Percentiles rank a stretch among this genome's conserved stretches.
Conservation (phyloP, 768 basidiomycete genomes). For the Suillus alpinus region DNA sequence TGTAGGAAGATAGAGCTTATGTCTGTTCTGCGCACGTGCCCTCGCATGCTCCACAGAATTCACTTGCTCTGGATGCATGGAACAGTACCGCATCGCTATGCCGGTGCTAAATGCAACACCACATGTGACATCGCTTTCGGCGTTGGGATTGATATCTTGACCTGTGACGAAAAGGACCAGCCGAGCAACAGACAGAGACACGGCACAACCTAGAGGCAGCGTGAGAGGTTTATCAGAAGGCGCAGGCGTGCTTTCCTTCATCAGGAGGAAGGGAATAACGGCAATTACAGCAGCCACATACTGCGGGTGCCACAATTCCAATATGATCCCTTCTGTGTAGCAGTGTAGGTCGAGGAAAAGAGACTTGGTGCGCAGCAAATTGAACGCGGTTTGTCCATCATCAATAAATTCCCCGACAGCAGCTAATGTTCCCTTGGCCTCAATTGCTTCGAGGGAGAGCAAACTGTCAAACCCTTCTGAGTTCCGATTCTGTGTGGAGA, state of each 20-base stretch:
- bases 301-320: conserved; percentile 67
- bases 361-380: conserved; percentile 43
- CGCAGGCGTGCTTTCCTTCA: conserved; percentile 9
- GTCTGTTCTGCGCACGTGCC: conserved; percentile 43
- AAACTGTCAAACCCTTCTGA: conserved; percentile 42
- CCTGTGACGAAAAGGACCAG: conserved; percentile 70
- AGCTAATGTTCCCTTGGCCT: conserved; percentile 42
- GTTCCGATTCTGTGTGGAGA: conserved; percentile 37
- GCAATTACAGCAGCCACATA: conserved; percentile 54
- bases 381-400: conserved; percentile 34
- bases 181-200: conserved; percentile 57
- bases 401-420: conserved; percentile 52
- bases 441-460: conserved; percentile 56
- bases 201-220: conserved; percentile 54
- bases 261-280: conserved; percentile 41
- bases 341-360: conserved; percentile 44
- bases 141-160: conserved; percentile 77
- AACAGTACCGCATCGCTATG: conserved; percentile 54
- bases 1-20: conserved; percentile 51
- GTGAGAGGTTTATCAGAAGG: conserved; percentile 27
- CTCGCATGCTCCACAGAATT: conserved; percentile 18
- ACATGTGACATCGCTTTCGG: conserved; percentile 61
- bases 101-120: conserved; percentile 63
- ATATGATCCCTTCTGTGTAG: conserved; percentile 54
- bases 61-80: conserved; percentile 29